Evolutionary conservation across 805 yeast species (phyloP), one percentile per base, ranked within the genome.

Genomic region (Yarrowia sp.): DNA sequence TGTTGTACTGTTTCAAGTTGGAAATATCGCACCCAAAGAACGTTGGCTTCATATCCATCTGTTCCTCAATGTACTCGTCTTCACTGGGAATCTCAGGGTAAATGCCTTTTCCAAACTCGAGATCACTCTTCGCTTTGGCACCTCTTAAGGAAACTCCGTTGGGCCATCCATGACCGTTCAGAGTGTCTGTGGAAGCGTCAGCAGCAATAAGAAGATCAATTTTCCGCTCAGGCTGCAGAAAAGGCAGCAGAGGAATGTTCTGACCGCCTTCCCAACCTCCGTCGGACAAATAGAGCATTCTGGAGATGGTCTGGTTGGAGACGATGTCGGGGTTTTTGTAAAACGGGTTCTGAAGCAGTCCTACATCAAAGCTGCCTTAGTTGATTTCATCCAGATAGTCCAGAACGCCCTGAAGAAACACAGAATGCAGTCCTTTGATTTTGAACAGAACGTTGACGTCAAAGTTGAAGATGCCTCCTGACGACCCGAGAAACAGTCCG

Each of bases 1-100:
- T 18, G n/a, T 44, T 44, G 24, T 44, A 44, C 51, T 25, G 32
- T 19, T 44, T 44, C 13, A 44, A 27, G n/a, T 19, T 18, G 8
- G n/a, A n/a, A n/a, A 86, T 74, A 68, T 87, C 86, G 73, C 97
- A 90, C 29, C 97, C 97, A 71, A 90, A 90, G 76, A 90, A 90
- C 0, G 87, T 79, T 53, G 96, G 96, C 64, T 74, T 80, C 10
- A 85, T 77, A 13, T 88, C 84, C 64, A 89, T 76, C 62, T 87
- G 87, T 65, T 75, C 68, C 62, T 80, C 78, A 18, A 81, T 68
- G 71, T 88, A 87, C 0, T 90, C 80, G 38, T 78, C 73, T 25
- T 71, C 75, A 70, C 84, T 91, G 9, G 96, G 96, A 62, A 90
- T 91, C 66, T 87, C 81, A 8, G 96, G 96, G 79, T 87, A 88